Evolutionary conservation across 2,329 filamentous ascomycete species (phyloP).

Genomic region (Conoideocrella luteorostrata): DNA sequence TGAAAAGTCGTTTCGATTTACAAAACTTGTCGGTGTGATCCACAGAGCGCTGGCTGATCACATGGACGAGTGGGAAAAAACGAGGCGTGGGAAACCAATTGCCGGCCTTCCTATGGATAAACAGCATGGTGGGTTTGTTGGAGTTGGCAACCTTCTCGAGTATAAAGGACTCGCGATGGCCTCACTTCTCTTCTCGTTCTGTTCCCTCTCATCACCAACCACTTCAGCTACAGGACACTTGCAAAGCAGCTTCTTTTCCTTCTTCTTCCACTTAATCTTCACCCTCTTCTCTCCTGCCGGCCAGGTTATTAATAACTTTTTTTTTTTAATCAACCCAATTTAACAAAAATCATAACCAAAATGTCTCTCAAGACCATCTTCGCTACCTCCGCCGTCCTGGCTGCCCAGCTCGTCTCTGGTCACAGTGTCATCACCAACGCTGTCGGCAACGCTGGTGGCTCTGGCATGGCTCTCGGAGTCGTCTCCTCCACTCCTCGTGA

Average conservation of each 20-base stretch:
- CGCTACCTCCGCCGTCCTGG: conserved; percentile 43
- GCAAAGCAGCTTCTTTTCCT: not conserved
- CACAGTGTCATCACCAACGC: conserved; percentile 56
- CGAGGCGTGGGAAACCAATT: not conserved
- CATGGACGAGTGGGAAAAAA: not conserved
- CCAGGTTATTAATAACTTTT: conserved; percentile 4
- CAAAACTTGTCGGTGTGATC: not conserved
- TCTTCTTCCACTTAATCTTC: too few relatives aligned
- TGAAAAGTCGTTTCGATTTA: not conserved
- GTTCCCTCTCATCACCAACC: conserved; percentile 3
- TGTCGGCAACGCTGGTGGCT: conserved; percentile 50
- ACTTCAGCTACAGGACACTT: not conserved
- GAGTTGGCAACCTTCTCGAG: not conserved
- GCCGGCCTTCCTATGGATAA: too few relatives aligned
- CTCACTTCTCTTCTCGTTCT: not conserved
- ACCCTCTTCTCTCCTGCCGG: conserved; percentile 8
- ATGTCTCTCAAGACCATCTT: conserved; percentile 28
- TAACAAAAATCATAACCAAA: conserved; percentile 10
- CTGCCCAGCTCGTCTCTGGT: conserved; percentile 49
- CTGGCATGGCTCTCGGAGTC: conserved; percentile 45
- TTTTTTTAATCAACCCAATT: not conserved
- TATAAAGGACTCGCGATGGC: conserved; percentile 7
- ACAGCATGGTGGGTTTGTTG: not conserved
- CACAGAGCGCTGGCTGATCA: not conserved
- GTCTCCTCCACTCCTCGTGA: conserved; percentile 53